phyloP scores from a whole-genome alignment of 495 filamentous ascomycete species.

The Sporormia fimetaria region DNA sequence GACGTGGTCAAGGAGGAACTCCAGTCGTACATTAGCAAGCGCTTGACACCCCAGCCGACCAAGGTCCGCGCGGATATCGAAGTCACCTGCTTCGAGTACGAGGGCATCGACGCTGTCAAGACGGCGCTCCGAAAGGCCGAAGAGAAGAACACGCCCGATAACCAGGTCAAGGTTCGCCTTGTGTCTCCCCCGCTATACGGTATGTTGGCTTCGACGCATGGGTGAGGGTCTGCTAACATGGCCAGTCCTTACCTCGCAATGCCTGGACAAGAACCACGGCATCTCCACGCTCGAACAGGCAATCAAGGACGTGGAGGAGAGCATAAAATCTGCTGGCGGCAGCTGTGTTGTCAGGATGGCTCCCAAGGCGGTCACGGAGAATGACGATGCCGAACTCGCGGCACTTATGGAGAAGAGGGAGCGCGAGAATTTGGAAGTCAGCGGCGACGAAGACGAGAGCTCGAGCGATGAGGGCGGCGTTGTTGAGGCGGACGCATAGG shows the following conservation, averaged over 20 bases:
- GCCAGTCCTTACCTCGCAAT: slow-evolving; percentile 42
- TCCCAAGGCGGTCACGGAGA: slow-evolving; percentile 96
- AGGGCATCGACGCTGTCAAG: slow-evolving; percentile 98
- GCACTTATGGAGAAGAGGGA: slow-evolving; percentile 98
- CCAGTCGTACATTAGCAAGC: slow-evolving; percentile 85
- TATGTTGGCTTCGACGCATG: slow-evolving; percentile 35
- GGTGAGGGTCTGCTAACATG: slow-evolving; percentile 1
- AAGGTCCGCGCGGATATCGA: slow-evolving; percentile 97
- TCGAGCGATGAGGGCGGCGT: slow-evolving; percentile 70
- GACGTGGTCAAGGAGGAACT: slow-evolving; percentile 79
- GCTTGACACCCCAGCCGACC: slow-evolving; percentile 89
- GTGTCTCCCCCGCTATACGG: slow-evolving; percentile 94
- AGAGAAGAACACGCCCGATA: slow-evolving; percentile 75
- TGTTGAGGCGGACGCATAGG: slow-evolving; percentile 25
- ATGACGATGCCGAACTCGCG: slow-evolving; percentile 90
- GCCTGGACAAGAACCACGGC: slow-evolving; percentile 79
- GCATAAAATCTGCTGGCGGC: slow-evolving; percentile 63
- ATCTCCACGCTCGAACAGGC: slow-evolving; percentile 75
- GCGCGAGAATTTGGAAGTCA: slow-evolving; percentile 93
- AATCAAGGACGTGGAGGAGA: slow-evolving; percentile 68
- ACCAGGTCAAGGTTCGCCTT: slow-evolving; percentile 91
- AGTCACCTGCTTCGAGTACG: slow-evolving; percentile 92
- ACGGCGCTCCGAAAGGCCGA: slow-evolving; percentile 74
- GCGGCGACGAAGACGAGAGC: slow-evolving; percentile 86
- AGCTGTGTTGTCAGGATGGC: slow-evolving; percentile 87